phyloP scores from a whole-genome alignment of 169 alveolate genomes.

The Blepharisma undulans region DNA sequence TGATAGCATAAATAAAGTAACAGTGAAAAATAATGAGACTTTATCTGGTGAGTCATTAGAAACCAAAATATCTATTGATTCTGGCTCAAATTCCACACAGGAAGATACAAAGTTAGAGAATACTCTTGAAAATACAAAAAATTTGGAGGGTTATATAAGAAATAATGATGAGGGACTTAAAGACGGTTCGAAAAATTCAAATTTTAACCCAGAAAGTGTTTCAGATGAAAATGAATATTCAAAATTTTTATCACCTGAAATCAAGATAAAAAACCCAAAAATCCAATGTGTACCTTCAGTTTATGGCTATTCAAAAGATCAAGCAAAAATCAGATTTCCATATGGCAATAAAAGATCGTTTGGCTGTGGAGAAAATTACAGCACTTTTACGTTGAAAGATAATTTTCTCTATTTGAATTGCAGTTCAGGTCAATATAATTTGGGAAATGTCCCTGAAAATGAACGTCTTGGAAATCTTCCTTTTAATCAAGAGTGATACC shows the following conservation, averaged over 20 bases:
- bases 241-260: background rate
- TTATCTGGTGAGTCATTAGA: background rate
- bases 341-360: background rate
- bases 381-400: background rate
- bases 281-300: background rate
- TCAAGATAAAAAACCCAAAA: background rate
- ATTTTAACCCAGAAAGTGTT: no score
- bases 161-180: no score
- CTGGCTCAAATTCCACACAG: background rate
- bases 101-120: no score
- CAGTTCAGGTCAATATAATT: background rate
- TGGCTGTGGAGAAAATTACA: background rate
- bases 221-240: background rate
- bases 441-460: slow-evolving; percentile 16
- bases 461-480: slow-evolving; percentile 5
- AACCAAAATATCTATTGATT: no score
- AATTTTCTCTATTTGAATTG: background rate
- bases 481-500: background rate
- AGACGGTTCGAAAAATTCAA: no score
- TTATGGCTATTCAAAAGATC: background rate
- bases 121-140: no score
- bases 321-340: background rate
- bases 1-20: background rate
- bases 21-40: background rate
- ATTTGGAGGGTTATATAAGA: no score